Evolutionary conservation across 805 yeast genomes (phyloP).

Genomic region (Yarrowia deformans): DNA sequence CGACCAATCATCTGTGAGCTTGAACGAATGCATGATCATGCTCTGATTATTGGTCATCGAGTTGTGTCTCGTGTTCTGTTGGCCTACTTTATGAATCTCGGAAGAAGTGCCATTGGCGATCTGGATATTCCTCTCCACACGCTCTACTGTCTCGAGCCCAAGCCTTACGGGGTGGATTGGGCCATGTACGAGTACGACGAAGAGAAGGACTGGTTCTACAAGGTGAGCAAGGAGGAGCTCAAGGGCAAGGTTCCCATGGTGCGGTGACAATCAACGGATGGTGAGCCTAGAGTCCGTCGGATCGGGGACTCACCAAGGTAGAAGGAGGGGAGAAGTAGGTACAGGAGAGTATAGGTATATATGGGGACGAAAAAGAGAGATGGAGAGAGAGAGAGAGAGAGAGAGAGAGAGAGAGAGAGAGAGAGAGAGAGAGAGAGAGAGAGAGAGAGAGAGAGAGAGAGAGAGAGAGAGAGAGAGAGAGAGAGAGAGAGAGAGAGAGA

Average conservation of each 20-base stretch:
- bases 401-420: not conserved
- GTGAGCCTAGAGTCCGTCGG: conserved; percentile 37
- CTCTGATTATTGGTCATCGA: conserved; percentile 83
- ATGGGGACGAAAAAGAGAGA: conserved; percentile 12
- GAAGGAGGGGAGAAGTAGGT: not conserved
- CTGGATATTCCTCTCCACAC: conserved; percentile 94
- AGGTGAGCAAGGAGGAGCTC: conserved; percentile 55
- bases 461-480: not conserved
- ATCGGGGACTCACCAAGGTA: conserved; percentile 31
- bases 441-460: not conserved
- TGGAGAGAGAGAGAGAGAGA: not conserved
- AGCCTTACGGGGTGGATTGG: conserved; percentile 97
- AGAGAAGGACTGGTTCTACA: conserved; percentile 73
- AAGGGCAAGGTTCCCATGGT: conserved; percentile 31
- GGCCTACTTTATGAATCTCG: conserved; percentile 86
- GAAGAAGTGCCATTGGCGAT: conserved; percentile 80
- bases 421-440: not conserved
- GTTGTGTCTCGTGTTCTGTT: conserved; percentile 87
- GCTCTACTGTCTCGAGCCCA: conserved; percentile 85
- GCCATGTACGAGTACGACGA: conserved; percentile 87
- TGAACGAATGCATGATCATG: conserved; percentile 88
- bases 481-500: not conserved
- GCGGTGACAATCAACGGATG: conserved; percentile 34
- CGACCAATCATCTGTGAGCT: conserved; percentile 91
- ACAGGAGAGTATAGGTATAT: not conserved